Evolutionary conservation across 306 rosid species (phyloP).

Genomic region (Rosa persica): DNA sequence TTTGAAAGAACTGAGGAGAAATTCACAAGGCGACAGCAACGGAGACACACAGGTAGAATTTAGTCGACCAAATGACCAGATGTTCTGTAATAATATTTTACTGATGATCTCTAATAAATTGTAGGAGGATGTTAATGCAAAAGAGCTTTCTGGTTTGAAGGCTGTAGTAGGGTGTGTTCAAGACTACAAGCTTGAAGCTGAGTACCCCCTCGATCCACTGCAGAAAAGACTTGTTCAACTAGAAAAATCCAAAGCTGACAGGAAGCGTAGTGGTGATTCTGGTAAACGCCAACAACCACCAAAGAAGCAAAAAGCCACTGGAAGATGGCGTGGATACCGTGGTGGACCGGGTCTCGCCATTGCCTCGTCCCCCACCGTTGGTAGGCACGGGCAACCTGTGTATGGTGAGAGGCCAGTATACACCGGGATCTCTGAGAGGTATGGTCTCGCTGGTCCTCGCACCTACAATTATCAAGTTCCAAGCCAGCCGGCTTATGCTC

Average conservation of each 20-base stretch:
- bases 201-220: constrained; percentile 79
- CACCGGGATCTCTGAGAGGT: constrained; percentile 44
- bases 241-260: constrained; percentile 58
- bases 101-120: constrained; percentile 12
- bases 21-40: constrained; percentile 58
- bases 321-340: constrained; percentile 38
- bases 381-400: constrained; percentile 51
- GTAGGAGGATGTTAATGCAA: constrained; percentile 53
- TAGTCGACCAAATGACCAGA: constrained; percentile 7
- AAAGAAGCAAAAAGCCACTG: constrained; percentile 54
- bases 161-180: constrained; percentile 52
- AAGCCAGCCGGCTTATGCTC: constrained; percentile 50
- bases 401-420: constrained; percentile 43
- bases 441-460: constrained; percentile 37
- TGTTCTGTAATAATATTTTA: constrained; percentile 16
- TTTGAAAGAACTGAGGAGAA: constrained; percentile 73
- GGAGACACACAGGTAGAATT: constrained; percentile 50
- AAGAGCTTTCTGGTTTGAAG: constrained; percentile 64
- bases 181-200: constrained; percentile 67
- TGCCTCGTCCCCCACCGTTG: constrained; percentile 26
- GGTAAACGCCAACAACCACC: constrained; percentile 43
- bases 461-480: constrained; percentile 54
- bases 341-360: constrained; percentile 43
- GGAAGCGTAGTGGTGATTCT: constrained; percentile 54
- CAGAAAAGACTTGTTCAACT: constrained; percentile 69